Percentiles rank a stretch among this genome's conserved stretches.
phyloP scores from a whole-genome alignment of 768 basidiomycete species.

The Boletales sp. region DNA sequence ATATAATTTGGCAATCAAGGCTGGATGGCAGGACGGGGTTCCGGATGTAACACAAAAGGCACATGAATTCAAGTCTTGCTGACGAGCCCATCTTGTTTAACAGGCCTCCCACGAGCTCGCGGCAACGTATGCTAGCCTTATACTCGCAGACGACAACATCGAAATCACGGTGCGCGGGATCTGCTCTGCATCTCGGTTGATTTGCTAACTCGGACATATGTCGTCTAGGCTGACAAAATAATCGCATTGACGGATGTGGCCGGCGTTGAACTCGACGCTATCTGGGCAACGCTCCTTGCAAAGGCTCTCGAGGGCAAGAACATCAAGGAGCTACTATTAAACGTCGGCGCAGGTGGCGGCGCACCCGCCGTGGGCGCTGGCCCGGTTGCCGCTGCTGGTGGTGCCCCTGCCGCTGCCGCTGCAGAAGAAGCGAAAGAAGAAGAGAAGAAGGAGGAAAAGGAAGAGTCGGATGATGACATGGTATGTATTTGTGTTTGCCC shows the following conservation, averaged over 20 bases:
- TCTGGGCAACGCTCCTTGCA: slow-evolving; percentile 96
- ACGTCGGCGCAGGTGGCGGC: slow-evolving; percentile 91
- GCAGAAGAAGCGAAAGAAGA: slow-evolving; percentile 75
- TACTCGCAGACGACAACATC: slow-evolving; percentile 94
- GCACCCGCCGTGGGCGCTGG: slow-evolving; percentile 66
- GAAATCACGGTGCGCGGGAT: slow-evolving; percentile 86
- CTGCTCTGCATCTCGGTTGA: not conserved
- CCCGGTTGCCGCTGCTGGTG: slow-evolving; percentile 50
- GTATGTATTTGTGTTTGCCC: slow-evolving; percentile 1
- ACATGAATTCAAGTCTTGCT: slow-evolving; percentile 4
- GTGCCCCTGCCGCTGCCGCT: slow-evolving; percentile 58
- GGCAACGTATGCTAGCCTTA: slow-evolving; percentile 94
- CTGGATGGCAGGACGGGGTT: slow-evolving; percentile 15
- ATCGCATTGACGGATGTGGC: slow-evolving; percentile 80
- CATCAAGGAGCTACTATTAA: slow-evolving; percentile 91
- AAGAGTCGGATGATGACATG: slow-evolving; percentile 81
- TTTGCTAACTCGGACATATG: not conserved
- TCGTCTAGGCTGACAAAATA: slow-evolving; percentile 84
- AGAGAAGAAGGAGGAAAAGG: slow-evolving; percentile 85
- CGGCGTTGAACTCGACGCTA: slow-evolving; percentile 83
- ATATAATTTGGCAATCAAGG: not conserved
- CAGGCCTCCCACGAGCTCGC: slow-evolving; percentile 76
- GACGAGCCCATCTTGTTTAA: slow-evolving; percentile 1
- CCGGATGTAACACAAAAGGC: slow-evolving; percentile 8
- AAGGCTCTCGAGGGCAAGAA: slow-evolving; percentile 98